Evolutionary conservation across 2,329 filamentous ascomycete species (phyloP).

Genomic region (Malbranchea zuffiana): DNA sequence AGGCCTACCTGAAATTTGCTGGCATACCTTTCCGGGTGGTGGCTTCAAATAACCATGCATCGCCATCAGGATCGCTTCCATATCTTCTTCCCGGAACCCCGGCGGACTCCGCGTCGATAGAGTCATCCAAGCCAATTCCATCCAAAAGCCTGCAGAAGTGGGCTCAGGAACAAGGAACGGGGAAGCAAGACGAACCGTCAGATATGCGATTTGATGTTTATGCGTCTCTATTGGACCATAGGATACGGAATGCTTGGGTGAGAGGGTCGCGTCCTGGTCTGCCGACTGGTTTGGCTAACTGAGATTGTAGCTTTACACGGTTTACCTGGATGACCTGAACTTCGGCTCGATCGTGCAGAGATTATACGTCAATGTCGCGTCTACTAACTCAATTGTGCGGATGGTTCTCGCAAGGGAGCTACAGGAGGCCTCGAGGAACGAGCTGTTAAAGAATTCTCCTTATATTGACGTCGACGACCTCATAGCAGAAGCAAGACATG

Average conservation of each 20-base stretch:
- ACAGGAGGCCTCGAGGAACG: slow-evolving; percentile 58
- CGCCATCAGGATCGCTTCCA: slow-evolving; percentile 75
- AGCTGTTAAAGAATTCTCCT: slow-evolving; percentile 54
- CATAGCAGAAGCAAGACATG: slow-evolving; percentile 50
- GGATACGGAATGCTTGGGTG: slow-evolving; percentile 75
- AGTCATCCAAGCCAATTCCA: slow-evolving; percentile 41
- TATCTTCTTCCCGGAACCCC: slow-evolving; percentile 57
- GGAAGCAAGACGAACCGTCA: slow-evolving; percentile 39
- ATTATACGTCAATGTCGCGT: slow-evolving; percentile 59
- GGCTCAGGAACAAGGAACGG: slow-evolving; percentile 43
- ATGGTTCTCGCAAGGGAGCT: slow-evolving; percentile 55
- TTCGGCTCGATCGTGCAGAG: slow-evolving; percentile 51
- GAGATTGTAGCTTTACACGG: slow-evolving; percentile 52
- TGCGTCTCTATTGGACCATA: slow-evolving; percentile 61
- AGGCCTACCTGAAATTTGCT: slow-evolving; percentile 76
- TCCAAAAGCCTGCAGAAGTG: slow-evolving; percentile 61
- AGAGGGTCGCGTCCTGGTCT: slow-evolving; percentile 8
- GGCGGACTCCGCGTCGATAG: slow-evolving; percentile 22
- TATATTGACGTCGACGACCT: slow-evolving; percentile 48
- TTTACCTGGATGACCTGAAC: slow-evolving; percentile 67
- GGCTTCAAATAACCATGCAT: slow-evolving; percentile 84
- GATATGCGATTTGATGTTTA: slow-evolving; percentile 50
- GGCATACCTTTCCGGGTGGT: slow-evolving; percentile 55
- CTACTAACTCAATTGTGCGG: slow-evolving; percentile 52
- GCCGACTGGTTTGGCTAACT: slow-evolving; percentile 7